Base-by-base conservation (phyloP, 768 basidiomycete species). In the Dacryopinax primogenitus region DNA sequence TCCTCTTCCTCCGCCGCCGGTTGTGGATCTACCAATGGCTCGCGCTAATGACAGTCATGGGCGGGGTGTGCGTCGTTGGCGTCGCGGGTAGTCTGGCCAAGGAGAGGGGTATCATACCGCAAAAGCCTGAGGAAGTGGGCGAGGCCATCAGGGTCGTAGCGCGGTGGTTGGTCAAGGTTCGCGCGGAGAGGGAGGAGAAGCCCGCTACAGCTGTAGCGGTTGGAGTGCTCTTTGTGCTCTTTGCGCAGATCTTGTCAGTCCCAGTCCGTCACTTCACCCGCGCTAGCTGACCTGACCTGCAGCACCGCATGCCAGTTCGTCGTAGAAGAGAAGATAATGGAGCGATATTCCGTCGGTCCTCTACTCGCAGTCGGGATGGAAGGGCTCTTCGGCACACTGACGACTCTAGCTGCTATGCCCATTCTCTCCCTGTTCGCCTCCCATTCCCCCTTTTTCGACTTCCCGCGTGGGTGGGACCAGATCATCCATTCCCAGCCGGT, bases 281-380 rank as follows among this genome's bases (percentile, higher is more conserved):
- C 18, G 58, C 64, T 64, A 63, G 65, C 62, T 30, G 30, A 64
- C 62, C 45, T 45, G 33, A 36, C 63, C n/a, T n/a, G n/a, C 73
- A 93, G 90, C 78, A 89, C 90, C 32, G 92, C 92, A 64, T 84
- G 85, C 11, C 92, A 94, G 73, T 94, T 94, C 72, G 94, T 97
- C 47, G 82, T 96, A 16, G 96, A 98, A 80, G 95, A 97, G 77
- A 94, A 90, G 79, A 93, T 98, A 70, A 86, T 98, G 87, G 78
- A 84, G 71, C 83, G 82, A 62, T 94, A 95, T 78, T 80, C 84
- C 34, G 87, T 97, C 39, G 83, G 85, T 51, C 95, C 96, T 15
- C 82, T 98, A 36, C 83, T 92, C 66, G 94, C 95, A 12, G 96
- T 98, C 67, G 93, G 94, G 26, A 90, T 82, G 68, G 96, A 99